phyloP scores from a whole-genome alignment of 2,329 filamentous ascomycete species.

The Neocatenulostroma microsporum region DNA sequence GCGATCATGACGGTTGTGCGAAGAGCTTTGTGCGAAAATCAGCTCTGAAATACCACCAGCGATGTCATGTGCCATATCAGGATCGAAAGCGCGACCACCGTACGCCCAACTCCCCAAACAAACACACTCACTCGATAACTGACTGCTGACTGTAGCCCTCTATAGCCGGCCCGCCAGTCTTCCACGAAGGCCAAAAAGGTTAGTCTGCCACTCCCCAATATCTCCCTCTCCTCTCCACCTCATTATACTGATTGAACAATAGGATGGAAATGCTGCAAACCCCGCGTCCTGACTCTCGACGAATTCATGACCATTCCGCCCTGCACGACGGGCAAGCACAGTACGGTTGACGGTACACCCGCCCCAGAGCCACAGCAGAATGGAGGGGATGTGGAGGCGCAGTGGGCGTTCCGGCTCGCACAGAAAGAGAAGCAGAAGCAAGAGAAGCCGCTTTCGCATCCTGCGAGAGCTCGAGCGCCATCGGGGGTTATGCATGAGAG shows the following conservation, averaged over 20 bases:
- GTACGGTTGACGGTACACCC: conserved; percentile 69
- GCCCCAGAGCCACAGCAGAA: conserved; percentile 18
- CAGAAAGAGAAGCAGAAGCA: conserved; percentile 21
- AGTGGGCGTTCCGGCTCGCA: no score
- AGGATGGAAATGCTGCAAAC: conserved; percentile 83
- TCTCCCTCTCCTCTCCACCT: conserved; percentile 4
- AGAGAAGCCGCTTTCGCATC: no score
- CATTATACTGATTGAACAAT: conserved; percentile 5
- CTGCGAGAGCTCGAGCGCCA: no score
- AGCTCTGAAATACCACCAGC: no score
- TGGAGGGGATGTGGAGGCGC: conserved; percentile 24
- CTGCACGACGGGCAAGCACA: conserved; percentile 89
- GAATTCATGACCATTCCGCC: conserved; percentile 91
- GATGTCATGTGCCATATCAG: no score
- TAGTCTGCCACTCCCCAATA: conserved; percentile 25
- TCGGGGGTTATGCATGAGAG: no score
- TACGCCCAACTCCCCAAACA: no score
- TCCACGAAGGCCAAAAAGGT: conserved; percentile 99
- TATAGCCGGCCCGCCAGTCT: conserved; percentile 55
- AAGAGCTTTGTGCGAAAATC: no score
- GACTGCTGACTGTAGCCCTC: conserved; percentile 8
- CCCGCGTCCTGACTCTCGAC: conserved; percentile 92
- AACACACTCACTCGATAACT: conserved; percentile 1
- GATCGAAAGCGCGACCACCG: no score
- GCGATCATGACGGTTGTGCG: no score